Base-by-base conservation (phyloP, 164 flowering plant genomes). In the Annona cherimola region DNA sequence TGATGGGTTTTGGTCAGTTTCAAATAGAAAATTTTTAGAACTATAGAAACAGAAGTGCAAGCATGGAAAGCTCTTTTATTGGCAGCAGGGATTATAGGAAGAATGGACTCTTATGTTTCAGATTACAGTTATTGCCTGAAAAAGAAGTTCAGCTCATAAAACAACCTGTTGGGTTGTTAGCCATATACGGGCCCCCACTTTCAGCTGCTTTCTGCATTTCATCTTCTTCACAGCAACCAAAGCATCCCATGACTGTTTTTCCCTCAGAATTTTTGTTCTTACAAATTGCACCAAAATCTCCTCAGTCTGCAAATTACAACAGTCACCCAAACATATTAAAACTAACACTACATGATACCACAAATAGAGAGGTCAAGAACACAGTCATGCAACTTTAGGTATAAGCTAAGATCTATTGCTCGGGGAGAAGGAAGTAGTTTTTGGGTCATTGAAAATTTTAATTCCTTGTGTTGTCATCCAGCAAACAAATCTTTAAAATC, bases 141-240 rank as follows among this genome's bases (percentile, higher is more conserved):
- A 3, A 64, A 40, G 41, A 11, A 16, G 44, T 64, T 12, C 40
- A 2, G 67, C 19, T 16, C 67, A 70, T 8, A 4, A 43, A 59
- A 71, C 76, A 79, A 88, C 93, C 91, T 82, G 87, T 86, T 72
- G 77, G 45, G 45, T 75, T 80, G 73, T 84, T 85, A n/a, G 76
- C 78, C 72, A 71, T 66, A 73, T 78, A 81, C 40, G 82, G 73
- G 50, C 83, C 81, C 77, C 85, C 88, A 76, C 66, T 63, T 7
- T 87, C 89, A 66, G 86, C 67, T 61, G 86, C 66, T 69, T 77
- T 85, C 42, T 82, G 85, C 64, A 75, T 19, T 66, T 84, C 88
- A 83, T 87, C 91, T 19, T 85, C 92, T 59, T 65, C 82, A 68
- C 91, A 90, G 73, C 97, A 91, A 70, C 91, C 54, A 68, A 90